Evolutionary conservation across 225 moss, liverwort and hornwort genomes (phyloP).

Genomic region (Asterella californica): DNA sequence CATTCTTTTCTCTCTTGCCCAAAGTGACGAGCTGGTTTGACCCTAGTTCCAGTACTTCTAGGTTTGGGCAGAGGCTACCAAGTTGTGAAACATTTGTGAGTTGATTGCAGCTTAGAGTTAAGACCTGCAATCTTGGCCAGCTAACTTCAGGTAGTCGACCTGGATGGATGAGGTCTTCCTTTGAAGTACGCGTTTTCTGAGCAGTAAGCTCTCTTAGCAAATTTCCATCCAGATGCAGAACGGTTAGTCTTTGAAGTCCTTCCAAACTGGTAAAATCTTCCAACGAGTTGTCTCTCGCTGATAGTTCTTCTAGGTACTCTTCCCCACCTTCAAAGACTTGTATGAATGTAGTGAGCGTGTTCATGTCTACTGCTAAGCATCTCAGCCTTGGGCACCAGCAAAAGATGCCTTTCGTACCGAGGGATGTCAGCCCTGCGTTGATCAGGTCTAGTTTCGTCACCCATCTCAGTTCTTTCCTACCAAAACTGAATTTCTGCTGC

Average conservation of each 20-base stretch:
- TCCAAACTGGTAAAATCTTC: constrained; percentile 54
- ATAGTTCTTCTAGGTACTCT: constrained; percentile 49
- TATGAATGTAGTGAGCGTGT: constrained; percentile 46
- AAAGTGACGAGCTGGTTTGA: constrained; percentile 66
- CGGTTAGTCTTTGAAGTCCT: constrained; percentile 45
- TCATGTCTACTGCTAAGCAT: constrained; percentile 50
- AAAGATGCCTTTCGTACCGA: constrained; percentile 52
- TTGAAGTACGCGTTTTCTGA: not conserved
- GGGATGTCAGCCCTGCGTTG: constrained; percentile 45
- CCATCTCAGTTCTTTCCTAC: constrained; percentile 25
- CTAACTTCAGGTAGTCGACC: constrained; percentile 20
- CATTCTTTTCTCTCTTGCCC: constrained; percentile 39
- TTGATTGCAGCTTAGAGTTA: constrained; percentile 47
- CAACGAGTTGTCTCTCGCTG: constrained; percentile 54
- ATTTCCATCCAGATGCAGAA: constrained; percentile 63
- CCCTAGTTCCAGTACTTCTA: constrained; percentile 65
- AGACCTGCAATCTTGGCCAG: constrained; percentile 66
- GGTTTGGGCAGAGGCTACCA: constrained; percentile 51
- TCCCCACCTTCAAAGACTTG: constrained; percentile 63
- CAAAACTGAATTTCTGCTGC: constrained; percentile 39
- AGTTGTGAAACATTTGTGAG: constrained; percentile 37
- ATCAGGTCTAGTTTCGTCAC: constrained; percentile 42
- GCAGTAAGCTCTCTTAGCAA: constrained; percentile 43
- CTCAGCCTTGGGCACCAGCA: constrained; percentile 64
- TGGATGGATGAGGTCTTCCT: not conserved